Evolutionary conservation across 2,329 filamentous ascomycete genomes (phyloP), one percentile per base, ranked within the genome.

Genomic region (Camillea tinctor): DNA sequence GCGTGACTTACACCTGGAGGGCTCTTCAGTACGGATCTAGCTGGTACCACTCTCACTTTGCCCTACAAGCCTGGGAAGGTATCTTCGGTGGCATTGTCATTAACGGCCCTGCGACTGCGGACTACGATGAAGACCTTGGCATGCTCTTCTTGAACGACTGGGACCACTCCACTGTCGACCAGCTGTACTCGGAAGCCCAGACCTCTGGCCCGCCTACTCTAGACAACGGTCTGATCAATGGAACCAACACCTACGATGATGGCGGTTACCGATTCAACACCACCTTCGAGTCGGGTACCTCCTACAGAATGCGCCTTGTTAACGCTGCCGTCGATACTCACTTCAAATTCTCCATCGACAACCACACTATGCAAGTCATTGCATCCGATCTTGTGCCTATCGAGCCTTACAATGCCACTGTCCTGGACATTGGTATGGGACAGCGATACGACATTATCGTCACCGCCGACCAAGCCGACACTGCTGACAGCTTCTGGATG

Each of bases 41-140:
- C 2, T 87, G 83, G 83, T 88, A 88, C 57, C 87, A 89, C 69
- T 84, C 81, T 1, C 86, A 89, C 69, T 84, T 83, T 65, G 76
- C 76, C 2, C 67, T 79, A 0, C 77, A 80, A 60, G 72, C 75
- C 0, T 80, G 75, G 72, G 79, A 88, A 58, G 88, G 88, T 1
- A 73, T 88, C 0, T 76, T 84, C 24, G 88, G 88, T 0, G 80
- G 79, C 2, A 83, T 90, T 40, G 73, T 88, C 19, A 85, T 89
- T 65, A 79, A 88, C 57, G 87, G 86, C 0, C 86, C 86, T 0
- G 78, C 80, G 0, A 81, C 81, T 1, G 76, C 80, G 15, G 79
- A 85, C 66, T 89, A 88, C 65, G 86, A 91, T 61, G 78, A 82
- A 54, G 88, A 91, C 66, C 75, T 89, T 0, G 88, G 88, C 2